A percentile compares a stretch with the other conserved stretches of the same genome.
Evolutionary conservation across 495 filamentous ascomycete genomes (phyloP).

Genomic region (Penicillium angulare): DNA sequence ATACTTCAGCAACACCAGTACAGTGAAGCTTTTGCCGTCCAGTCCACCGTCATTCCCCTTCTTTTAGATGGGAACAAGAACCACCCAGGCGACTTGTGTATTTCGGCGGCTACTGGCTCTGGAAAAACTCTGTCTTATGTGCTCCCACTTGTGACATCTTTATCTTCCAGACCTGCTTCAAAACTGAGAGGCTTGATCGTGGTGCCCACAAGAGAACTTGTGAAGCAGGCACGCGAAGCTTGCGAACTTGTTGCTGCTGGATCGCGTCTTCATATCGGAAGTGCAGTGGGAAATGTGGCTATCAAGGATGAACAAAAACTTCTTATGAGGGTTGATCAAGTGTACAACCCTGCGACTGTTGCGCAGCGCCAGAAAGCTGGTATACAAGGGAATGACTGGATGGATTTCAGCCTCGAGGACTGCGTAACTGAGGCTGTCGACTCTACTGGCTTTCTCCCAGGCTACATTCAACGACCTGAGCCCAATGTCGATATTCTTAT

Average conservation of each 20-base stretch:
- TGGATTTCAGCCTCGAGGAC: constrained; percentile 46
- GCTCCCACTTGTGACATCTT: constrained; percentile 76
- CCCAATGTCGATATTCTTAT: constrained; percentile 87
- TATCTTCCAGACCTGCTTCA: constrained; percentile 58
- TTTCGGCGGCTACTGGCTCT: constrained; percentile 88
- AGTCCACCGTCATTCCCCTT: constrained; percentile 76
- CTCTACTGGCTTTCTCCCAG: constrained; percentile 44
- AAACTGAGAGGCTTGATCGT: constrained; percentile 75
- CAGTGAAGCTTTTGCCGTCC: constrained; percentile 78
- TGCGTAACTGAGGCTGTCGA: constrained; percentile 41
- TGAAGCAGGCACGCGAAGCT: constrained; percentile 73
- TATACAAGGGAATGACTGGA: constrained; percentile 46
- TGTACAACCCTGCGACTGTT: constrained; percentile 58
- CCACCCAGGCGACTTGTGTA: constrained; percentile 71
- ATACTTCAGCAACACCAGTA: constrained; percentile 64
- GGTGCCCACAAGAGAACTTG: constrained; percentile 86
- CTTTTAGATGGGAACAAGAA: constrained; percentile 59
- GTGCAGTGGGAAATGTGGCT: constrained; percentile 73
- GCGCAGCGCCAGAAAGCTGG: constrained; percentile 35
- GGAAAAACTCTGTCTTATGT: constrained; percentile 92
- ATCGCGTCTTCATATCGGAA: constrained; percentile 70
- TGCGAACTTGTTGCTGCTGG: constrained; percentile 65
- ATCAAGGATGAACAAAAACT: constrained; percentile 71
- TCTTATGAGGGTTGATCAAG: constrained; percentile 61
- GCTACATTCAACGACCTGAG: constrained; percentile 59